Conservation (phyloP, 2,329 filamentous ascomycete genomes). For the Endocalyx cinctus region DNA sequence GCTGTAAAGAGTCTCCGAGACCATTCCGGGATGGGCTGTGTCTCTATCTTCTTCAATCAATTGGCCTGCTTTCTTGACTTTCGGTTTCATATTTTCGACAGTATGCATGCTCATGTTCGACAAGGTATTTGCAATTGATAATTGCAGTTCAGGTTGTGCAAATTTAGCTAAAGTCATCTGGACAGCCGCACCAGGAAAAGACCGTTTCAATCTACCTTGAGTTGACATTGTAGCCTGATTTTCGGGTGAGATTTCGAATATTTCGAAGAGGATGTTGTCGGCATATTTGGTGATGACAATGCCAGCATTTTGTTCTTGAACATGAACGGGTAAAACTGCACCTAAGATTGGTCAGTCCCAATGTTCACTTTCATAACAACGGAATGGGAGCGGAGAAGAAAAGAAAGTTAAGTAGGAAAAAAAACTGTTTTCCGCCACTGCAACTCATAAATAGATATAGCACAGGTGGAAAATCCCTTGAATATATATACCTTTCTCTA, state of each 20-base stretch:
- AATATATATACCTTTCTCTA: no score
- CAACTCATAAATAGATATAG: no score
- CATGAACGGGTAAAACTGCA: slow-evolving; percentile 18
- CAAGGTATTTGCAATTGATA: no score
- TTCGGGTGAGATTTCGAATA: slow-evolving; percentile 29
- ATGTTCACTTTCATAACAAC: no score
- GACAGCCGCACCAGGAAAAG: slow-evolving; percentile 19
- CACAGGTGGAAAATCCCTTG: no score
- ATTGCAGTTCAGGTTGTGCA: no score
- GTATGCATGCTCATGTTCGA: no score
- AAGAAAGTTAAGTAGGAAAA: no score
- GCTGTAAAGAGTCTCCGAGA: slow-evolving; percentile 43
- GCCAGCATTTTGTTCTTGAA: slow-evolving; percentile 32
- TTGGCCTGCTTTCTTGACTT: slow-evolving; percentile 28
- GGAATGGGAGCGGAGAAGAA: no score
- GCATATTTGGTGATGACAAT: slow-evolving; percentile 21
- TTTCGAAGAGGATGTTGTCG: slow-evolving; percentile 21
- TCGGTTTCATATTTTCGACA: no score
- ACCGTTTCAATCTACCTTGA: slow-evolving; percentile 20
- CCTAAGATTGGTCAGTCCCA: slow-evolving; percentile 12
- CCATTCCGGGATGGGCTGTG: slow-evolving; percentile 40
- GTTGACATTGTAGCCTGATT: slow-evolving; percentile 22
- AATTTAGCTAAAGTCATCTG: background rate
- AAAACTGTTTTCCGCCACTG: no score
- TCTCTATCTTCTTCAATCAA: slow-evolving; percentile 37